These are phyloP conservation scores for Pyricularia grisea DNA, from an alignment of 2,329 filamentous ascomycete genomes.

Conservation along the genomic window DNA sequence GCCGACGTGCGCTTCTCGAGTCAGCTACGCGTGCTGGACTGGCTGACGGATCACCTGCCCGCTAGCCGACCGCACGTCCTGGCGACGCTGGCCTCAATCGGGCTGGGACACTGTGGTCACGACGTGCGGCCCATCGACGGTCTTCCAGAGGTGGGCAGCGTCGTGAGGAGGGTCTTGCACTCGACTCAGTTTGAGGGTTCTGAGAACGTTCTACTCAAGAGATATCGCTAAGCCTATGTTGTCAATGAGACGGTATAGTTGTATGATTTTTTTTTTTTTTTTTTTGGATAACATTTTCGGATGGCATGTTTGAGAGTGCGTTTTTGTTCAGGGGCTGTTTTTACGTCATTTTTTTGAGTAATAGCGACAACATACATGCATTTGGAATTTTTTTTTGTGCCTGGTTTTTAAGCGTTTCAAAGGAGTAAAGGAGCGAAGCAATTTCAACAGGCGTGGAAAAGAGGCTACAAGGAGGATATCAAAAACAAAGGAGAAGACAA, in stretches of 20 bases:
- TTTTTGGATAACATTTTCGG: neutral
- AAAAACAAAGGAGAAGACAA: neutral
- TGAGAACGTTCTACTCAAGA: slow-evolving; percentile 9
- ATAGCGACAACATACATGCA: neutral
- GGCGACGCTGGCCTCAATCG: slow-evolving; percentile 12
- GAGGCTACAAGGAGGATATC: neutral
- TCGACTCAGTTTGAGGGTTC: slow-evolving; percentile 10
- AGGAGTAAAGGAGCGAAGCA: neutral
- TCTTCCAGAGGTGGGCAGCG: slow-evolving; percentile 10
- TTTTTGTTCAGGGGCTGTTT: neutral
- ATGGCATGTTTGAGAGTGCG: neutral
- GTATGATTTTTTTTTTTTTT: no score
- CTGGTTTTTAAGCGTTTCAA: neutral
- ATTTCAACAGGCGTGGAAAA: neutral
- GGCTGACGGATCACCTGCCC: slow-evolving; percentile 11
- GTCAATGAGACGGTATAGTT: neutral
- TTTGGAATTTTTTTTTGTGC: neutral
- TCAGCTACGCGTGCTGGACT: slow-evolving; percentile 13
- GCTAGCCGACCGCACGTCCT: slow-evolving; percentile 10
- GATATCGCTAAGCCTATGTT: slow-evolving; percentile 4
- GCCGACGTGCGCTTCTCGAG: slow-evolving; percentile 13
- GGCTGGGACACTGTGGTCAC: slow-evolving; percentile 13
- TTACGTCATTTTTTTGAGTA: neutral
- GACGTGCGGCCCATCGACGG: slow-evolving; percentile 13
- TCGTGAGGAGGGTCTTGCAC: slow-evolving; percentile 9